Evolutionary conservation across 805 yeast species (phyloP), one percentile per base, ranked within the genome.

Genomic region (Starmera caribaea): DNA sequence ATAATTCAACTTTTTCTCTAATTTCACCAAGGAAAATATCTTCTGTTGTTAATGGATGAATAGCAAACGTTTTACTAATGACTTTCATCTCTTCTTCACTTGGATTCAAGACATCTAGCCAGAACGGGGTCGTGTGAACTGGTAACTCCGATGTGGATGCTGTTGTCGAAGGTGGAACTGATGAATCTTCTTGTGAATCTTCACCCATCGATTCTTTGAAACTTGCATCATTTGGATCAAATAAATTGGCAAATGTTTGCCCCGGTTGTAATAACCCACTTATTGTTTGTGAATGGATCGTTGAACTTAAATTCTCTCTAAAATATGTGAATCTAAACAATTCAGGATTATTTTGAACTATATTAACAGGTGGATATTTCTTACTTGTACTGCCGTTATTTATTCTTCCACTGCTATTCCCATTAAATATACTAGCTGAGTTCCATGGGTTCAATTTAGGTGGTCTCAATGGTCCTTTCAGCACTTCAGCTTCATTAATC

Each of bases 51-150:
- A 90, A 71, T 0, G 98, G 98, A 60, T 90, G 98, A 41, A 90
- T 86, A 1, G 95, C 95, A 63, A 90, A 90, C 0, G 97, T 79
- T 52, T 87, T 87, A 24, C 94, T 76, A 12, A 90, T 51, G 0
- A 82, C 92, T 53, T 90, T 88, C 95, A 92, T 86, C 59, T 90
- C 98, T 49, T 88, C 97, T 54, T 92, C 97, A 0, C 95, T 84
- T 10, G 98, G 98, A 53, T 86, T 82, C 41, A 85, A 64, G 11
- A 90, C 83, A 59, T 90, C 97, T 10, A 90, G 68, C 98, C 98
- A 90, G 68, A 90, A 88, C 14, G 95, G 89, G 3, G 77, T 66
- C 8, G 66, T 67, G 16, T 70, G 74, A 11, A 55, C 38, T 38
- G 48, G 8, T 16, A 41, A 38, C 40, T 48, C 17, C 29, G 43